A percentile compares a stretch with the other conserved stretches of the same genome.
Conservation (phyloP, 495 filamentous ascomycete species). For the Aspergillus baeticus region DNA sequence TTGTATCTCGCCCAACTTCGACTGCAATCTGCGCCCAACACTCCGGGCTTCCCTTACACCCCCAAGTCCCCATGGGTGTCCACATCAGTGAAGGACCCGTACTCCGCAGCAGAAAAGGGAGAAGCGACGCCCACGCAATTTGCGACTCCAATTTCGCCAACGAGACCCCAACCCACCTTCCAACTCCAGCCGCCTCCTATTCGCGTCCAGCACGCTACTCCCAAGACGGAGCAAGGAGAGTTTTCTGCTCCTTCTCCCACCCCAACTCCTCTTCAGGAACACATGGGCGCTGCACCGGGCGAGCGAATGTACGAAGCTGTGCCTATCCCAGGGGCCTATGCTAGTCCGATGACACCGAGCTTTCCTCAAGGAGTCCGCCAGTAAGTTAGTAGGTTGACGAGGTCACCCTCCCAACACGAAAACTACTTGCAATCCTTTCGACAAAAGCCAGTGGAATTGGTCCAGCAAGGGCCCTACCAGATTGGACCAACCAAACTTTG, state of each 20-base stretch:
- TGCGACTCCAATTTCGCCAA: conserved; percentile 49
- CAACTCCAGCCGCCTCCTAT: conserved; percentile 80
- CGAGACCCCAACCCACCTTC: conserved; percentile 59
- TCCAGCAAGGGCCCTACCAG: neutral
- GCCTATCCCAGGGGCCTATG: conserved; percentile 52
- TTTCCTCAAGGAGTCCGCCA: conserved; percentile 26
- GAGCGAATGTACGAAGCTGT: conserved; percentile 52
- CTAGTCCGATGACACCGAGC: conserved; percentile 40
- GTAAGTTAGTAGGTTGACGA: conserved; percentile 7
- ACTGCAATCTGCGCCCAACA: conserved; percentile 90
- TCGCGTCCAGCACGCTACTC: conserved; percentile 72
- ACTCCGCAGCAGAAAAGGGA: conserved; percentile 59
- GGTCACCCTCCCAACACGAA: neutral
- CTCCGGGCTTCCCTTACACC: conserved; percentile 69
- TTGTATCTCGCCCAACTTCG: conserved; percentile 95
- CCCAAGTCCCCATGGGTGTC: conserved; percentile 51
- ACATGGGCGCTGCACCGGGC: conserved; percentile 46
- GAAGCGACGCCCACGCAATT: conserved; percentile 42
- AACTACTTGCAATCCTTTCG: neutral
- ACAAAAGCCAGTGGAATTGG: neutral
- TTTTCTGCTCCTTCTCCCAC: conserved; percentile 45
- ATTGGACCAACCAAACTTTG: neutral
- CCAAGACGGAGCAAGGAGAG: conserved; percentile 58
- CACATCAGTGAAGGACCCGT: conserved; percentile 39
- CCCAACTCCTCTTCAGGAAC: conserved; percentile 30